Evolutionary conservation across 2,329 filamentous ascomycete genomes (phyloP), one percentile per base, ranked within the genome.

Genomic region (Stenocarpella maydis): DNA sequence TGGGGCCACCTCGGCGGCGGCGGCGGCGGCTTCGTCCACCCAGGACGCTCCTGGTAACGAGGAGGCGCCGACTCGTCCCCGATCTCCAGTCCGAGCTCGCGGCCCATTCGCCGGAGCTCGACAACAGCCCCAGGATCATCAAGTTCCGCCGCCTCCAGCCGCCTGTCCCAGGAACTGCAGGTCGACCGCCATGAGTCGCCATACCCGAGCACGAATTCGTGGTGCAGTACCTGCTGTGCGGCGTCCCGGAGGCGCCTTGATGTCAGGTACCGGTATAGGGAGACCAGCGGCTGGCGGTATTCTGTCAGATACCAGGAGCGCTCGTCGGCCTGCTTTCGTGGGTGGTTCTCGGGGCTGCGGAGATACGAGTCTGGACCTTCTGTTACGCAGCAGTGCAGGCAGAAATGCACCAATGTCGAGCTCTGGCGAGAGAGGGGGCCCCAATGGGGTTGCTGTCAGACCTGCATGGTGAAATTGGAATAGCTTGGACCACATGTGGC

Each of bases 201-300:
- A 26, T 74, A 76, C 10, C 74, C 74, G 26, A 71, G 74, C 65
- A 73, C 67, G 31, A 76, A 76, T 39, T 73, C 72, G 43, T 73
- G 72, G 64, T 75, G 72, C 8, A 75, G 69, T 14, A 75, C 67
- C 7, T 72, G 58, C 41, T 75, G 73, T 24, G 68, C 70, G 34
- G 71, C 39, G 17, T 66, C 43, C 7, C 60, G 58, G 19, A 75
- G 66, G 19, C 65, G 72, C 68, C 60, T 74, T 10, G 74, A 76
- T 9, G 72, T 71, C 43, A 73, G 61, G 47, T 45, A 65, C 2
- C 73, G 61, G 47, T 45, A 65, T 2, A 65, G 31, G 17, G 61
- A 65, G 2, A 19, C n/a, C 45, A 65, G 31, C n/a, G 61, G 61
- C 61, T 52, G 31, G 21, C 61, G 45, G 31, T 52, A 65, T 8